phyloP scores from a whole-genome alignment of 768 basidiomycete genomes.

The Gymnopilus junonius region DNA sequence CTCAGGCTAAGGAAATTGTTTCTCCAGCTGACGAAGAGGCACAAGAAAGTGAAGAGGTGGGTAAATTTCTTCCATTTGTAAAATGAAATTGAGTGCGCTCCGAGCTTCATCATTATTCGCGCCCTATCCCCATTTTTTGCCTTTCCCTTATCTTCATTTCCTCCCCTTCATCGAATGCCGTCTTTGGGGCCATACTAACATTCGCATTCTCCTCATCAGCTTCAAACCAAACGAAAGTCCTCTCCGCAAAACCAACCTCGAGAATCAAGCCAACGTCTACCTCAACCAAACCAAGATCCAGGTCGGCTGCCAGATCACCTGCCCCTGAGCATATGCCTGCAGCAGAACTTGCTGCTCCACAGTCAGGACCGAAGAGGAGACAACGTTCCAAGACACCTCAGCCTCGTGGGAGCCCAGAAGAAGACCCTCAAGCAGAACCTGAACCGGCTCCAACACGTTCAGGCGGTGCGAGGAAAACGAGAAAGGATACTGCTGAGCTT shows the following conservation, averaged over 20 bases:
- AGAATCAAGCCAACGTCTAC: constrained; percentile 8
- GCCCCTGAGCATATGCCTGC: constrained; percentile 5
- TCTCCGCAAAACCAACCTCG: constrained; percentile 4
- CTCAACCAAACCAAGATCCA: constrained; percentile 10
- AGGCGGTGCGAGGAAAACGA: constrained; percentile 24
- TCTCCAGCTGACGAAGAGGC: constrained; percentile 5
- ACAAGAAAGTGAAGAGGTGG: constrained; percentile 18
- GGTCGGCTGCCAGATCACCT: constrained; percentile 6
- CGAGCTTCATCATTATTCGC: too few relatives aligned
- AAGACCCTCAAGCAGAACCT: constrained; percentile 2
- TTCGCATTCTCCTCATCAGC: neutral
- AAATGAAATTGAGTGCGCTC: too few relatives aligned
- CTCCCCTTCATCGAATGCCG: too few relatives aligned
- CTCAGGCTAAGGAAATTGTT: neutral
- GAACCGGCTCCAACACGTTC: constrained; percentile 3
- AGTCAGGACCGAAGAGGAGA: constrained; percentile 2
- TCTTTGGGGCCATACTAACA: too few relatives aligned
- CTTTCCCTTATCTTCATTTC: too few relatives aligned
- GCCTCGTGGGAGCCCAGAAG: constrained; percentile 3
- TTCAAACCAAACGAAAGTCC: constrained; percentile 1
- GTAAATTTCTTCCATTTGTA: neutral
- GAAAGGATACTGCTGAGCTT: constrained; percentile 29
- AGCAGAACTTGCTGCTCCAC: neutral
- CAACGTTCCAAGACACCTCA: constrained; percentile 22
- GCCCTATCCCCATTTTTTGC: too few relatives aligned